Percentiles rank a stretch among this genome's conserved stretches.
Evolutionary conservation across 2,329 filamentous ascomycete species (phyloP).

Genomic region (Aureobasidium sp.): DNA sequence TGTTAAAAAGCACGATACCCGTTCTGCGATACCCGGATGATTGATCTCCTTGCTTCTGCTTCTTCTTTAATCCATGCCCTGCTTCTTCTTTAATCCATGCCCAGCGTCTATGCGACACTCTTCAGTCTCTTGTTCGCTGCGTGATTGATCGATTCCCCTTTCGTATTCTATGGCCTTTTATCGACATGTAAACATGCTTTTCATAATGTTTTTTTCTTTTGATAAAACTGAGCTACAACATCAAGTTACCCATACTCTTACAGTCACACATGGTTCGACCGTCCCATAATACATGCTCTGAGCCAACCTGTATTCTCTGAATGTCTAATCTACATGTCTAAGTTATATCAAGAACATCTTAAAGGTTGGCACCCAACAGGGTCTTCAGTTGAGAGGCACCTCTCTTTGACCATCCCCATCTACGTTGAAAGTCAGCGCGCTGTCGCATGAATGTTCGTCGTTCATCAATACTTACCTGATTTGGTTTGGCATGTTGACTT

Average conservation of each 20-base stretch:
- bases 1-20: constrained; percentile 10
- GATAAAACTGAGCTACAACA: no score
- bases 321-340: neutral
- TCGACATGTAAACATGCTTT: no score
- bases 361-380: neutral
- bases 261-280: neutral
- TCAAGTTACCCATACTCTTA: no score
- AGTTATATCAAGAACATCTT: neutral
- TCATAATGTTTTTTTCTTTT: neutral
- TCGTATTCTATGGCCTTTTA: no score
- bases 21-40: neutral
- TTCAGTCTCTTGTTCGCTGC: no score
- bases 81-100: neutral
- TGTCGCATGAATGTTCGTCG: constrained; percentile 16
- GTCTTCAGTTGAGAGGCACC: constrained; percentile 4
- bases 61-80: neutral
- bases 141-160: no score
- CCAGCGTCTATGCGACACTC: neutral
- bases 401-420: constrained; percentile 9
- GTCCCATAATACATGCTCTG: neutral
- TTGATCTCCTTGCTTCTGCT: neutral
- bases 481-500: constrained; percentile 65
- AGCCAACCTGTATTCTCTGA: neutral
- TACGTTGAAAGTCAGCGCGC: neutral
- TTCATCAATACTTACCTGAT: constrained; percentile 48